These are phyloP conservation scores for Bjerkandera adusta DNA, from an alignment of 1,284 basidiomycete genomes.

Conservation along the genomic window DNA sequence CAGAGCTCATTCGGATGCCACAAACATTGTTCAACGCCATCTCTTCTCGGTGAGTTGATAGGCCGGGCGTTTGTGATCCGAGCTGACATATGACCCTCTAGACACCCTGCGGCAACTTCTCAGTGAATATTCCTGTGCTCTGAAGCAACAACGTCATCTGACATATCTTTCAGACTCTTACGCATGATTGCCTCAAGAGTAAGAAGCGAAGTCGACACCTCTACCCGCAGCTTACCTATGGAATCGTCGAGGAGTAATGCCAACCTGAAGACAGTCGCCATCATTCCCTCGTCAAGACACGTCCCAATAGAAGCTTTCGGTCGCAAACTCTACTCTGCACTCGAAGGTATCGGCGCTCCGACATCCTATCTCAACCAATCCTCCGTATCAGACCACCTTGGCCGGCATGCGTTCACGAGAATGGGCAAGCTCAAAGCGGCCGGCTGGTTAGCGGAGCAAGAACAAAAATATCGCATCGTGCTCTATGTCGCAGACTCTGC, in stretches of 20 bases:
- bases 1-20: slow-evolving; percentile 97
- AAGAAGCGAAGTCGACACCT: slow-evolving; percentile 74
- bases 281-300: slow-evolving; percentile 78
- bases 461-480: slow-evolving; percentile 88
- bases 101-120: slow-evolving; percentile 94
- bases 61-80: slow-evolving; percentile 9
- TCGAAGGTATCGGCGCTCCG: slow-evolving; percentile 86
- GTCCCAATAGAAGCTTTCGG: slow-evolving; percentile 89
- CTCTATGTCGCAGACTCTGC: slow-evolving; percentile 94
- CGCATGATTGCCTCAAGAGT: slow-evolving; percentile 94
- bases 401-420: slow-evolving; percentile 88
- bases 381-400: slow-evolving; percentile 86
- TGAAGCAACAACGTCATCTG: neutral
- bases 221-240: slow-evolving; percentile 44
- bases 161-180: slow-evolving; percentile 53
- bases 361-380: slow-evolving; percentile 92
- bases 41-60: slow-evolving; percentile 62
- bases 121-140: slow-evolving; percentile 55
- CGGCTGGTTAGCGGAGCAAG: slow-evolving; percentile 93
- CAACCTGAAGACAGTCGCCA: slow-evolving; percentile 92
- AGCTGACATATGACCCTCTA: slow-evolving; percentile 25
- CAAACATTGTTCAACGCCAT: slow-evolving; percentile 98
- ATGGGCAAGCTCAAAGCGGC: slow-evolving; percentile 95
- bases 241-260: slow-evolving; percentile 78
- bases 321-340: slow-evolving; percentile 80